Conservation (phyloP, 495 filamentous ascomycete genomes). For the Talaromyces proteolyticus region DNA sequence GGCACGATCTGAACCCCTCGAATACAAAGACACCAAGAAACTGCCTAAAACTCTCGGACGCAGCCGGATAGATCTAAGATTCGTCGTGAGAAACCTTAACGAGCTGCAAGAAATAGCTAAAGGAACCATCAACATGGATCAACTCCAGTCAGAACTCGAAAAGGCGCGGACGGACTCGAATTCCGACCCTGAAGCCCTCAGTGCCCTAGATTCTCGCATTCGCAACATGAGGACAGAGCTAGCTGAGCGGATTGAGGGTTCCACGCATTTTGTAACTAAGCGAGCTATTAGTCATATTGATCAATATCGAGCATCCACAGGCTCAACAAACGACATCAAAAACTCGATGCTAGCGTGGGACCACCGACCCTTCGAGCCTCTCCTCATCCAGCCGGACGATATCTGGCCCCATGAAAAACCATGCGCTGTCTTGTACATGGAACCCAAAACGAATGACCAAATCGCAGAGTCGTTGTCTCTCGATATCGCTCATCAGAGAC, state of each 20-base stretch:
- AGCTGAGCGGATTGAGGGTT: not conserved
- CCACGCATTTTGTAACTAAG: not conserved
- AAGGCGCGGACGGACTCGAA: not conserved
- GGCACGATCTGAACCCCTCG: no score
- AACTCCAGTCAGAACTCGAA: not conserved
- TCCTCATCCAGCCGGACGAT: constrained; percentile 45
- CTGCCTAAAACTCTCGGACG: no score
- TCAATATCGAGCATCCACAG: not conserved
- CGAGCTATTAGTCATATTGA: not conserved
- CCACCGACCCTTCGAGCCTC: constrained; percentile 52
- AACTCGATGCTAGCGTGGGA: constrained; percentile 41
- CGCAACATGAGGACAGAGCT: not conserved
- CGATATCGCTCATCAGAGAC: not conserved
- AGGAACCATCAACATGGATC: not conserved
- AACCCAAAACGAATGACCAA: constrained; percentile 20
- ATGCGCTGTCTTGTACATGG: constrained; percentile 28
- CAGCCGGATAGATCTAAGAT: not conserved
- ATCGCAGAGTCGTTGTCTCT: not conserved
- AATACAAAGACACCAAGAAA: no score
- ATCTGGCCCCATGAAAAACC: constrained; percentile 42
- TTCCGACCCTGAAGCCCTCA: not conserved
- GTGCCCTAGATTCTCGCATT: not conserved
- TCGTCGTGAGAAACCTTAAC: not conserved
- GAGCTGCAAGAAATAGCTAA: not conserved
- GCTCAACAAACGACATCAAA: not conserved